Evolutionary conservation across 2,329 filamentous ascomycete genomes (phyloP).

Genomic region (Penicillium palitans): DNA sequence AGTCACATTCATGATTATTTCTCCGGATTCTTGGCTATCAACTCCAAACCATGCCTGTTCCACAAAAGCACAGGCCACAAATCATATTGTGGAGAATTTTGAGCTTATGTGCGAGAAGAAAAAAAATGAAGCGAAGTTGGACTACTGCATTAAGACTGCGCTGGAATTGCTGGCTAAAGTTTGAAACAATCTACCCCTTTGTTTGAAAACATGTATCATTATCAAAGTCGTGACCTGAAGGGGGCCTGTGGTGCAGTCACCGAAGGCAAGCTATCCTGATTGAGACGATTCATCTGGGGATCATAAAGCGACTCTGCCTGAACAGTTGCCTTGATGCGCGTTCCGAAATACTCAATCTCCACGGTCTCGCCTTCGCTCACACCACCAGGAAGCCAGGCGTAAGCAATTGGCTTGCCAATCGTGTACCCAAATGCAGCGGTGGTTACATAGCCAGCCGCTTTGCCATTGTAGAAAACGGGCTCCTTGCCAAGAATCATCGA

Average conservation of each 20-base stretch:
- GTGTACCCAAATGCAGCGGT: constrained; percentile 63
- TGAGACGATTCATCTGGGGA: constrained; percentile 41
- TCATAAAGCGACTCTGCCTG: constrained; percentile 53
- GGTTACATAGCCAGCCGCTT: constrained; percentile 58
- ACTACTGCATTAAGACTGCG: neutral
- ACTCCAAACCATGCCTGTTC: too few species aligned
- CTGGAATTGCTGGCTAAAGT: neutral
- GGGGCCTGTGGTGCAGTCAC: constrained; percentile 9
- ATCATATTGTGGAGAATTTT: neutral
- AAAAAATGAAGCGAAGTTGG: neutral
- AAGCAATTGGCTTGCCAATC: constrained; percentile 59
- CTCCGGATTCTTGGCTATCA: too few species aligned
- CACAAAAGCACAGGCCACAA: neutral
- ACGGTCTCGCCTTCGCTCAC: constrained; percentile 53
- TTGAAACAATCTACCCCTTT: neutral
- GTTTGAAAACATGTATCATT: neutral
- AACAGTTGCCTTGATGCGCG: constrained; percentile 56
- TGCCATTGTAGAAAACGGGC: constrained; percentile 55
- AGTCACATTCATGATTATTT: too few species aligned
- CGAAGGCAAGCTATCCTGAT: constrained; percentile 19
- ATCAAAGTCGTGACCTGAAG: constrained; percentile 13
- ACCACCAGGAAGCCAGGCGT: constrained; percentile 55
- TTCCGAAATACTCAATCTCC: constrained; percentile 64
- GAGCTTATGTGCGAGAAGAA: too few species aligned
- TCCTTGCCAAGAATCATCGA: constrained; percentile 64